These are phyloP conservation scores for Scedosporium minutisporum DNA, from an alignment of 2,329 filamentous ascomycete genomes.

Conservation along the genomic window DNA sequence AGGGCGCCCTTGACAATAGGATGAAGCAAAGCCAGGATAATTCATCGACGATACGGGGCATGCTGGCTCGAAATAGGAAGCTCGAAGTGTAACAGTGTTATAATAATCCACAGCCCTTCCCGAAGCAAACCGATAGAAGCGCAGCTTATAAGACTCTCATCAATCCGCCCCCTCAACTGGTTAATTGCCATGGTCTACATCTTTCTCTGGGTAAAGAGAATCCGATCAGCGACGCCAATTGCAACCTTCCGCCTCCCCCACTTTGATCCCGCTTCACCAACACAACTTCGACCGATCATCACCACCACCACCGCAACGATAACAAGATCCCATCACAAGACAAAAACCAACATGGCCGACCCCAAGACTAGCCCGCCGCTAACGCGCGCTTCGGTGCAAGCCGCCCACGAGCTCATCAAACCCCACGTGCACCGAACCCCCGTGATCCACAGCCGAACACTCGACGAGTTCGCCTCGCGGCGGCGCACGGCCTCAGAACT, in stretches of 20 bases:
- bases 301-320: neutral
- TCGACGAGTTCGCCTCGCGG: constrained; percentile 65
- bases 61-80: too few species aligned
- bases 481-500: constrained; percentile 48
- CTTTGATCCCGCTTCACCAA: too few species aligned
- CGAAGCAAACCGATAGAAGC: constrained; percentile 6
- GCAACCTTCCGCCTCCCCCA: too few species aligned
- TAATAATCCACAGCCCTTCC: too few species aligned
- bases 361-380: constrained; percentile 50
- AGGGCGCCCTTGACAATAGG: too few species aligned
- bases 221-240: too few species aligned
- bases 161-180: too few species aligned
- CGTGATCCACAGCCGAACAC: constrained; percentile 67
- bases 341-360: constrained; percentile 38
- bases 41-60: too few species aligned
- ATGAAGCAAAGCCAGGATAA: too few species aligned
- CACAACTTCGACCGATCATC: neutral
- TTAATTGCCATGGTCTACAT: too few species aligned
- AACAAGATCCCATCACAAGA: neutral
- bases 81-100: too few species aligned
- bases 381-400: constrained; percentile 59
- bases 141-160: neutral
- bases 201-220: too few species aligned
- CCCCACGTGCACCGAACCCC: constrained; percentile 75
- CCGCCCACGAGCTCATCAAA: constrained; percentile 64